phyloP scores from a whole-genome alignment of 2,329 filamentous ascomycete genomes.

The Ilyonectria mors-panacis region DNA sequence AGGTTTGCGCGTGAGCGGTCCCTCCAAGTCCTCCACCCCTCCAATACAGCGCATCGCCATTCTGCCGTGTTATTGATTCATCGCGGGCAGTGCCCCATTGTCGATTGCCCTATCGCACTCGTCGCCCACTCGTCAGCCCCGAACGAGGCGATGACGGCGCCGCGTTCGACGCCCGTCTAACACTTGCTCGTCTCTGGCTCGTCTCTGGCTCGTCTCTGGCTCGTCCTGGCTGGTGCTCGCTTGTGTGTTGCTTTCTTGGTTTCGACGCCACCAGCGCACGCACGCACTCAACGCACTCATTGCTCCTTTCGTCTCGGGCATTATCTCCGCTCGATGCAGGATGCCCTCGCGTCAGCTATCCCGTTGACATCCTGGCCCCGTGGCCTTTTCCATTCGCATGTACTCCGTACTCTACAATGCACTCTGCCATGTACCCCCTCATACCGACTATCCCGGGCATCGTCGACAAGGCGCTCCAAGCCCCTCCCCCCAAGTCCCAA shows the following conservation, averaged over 20 bases:
- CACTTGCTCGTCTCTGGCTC: neutral
- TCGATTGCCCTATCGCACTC: slow-evolving; percentile 23
- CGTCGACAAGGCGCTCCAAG: slow-evolving; percentile 25
- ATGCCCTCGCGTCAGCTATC: neutral
- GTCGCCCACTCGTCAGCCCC: slow-evolving; percentile 40
- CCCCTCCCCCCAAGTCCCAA: no score
- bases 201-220: neutral
- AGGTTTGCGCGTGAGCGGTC: slow-evolving; percentile 6
- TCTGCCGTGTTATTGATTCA: slow-evolving; percentile 24
- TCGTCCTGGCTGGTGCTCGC: neutral
- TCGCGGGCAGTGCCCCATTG: slow-evolving; percentile 19
- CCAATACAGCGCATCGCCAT: slow-evolving; percentile 19
- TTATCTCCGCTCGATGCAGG: neutral
- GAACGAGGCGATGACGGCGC: slow-evolving; percentile 39
- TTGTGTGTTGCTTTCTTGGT: neutral
- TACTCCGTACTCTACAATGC: neutral
- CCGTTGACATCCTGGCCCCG: neutral
- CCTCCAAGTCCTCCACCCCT: neutral
- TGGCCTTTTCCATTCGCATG: neutral
- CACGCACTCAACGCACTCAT: slow-evolving; percentile 21
- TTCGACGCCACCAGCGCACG: neutral
- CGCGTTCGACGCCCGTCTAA: slow-evolving; percentile 30
- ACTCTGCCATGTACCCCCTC: neutral
- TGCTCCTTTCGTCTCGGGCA: slow-evolving; percentile 30
- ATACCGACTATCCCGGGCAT: slow-evolving; percentile 17